A percentile compares a stretch with the other conserved stretches of the same genome.
phyloP scores from a whole-genome alignment of 805 yeast genomes.

The Maudiozyma turicensis region DNA sequence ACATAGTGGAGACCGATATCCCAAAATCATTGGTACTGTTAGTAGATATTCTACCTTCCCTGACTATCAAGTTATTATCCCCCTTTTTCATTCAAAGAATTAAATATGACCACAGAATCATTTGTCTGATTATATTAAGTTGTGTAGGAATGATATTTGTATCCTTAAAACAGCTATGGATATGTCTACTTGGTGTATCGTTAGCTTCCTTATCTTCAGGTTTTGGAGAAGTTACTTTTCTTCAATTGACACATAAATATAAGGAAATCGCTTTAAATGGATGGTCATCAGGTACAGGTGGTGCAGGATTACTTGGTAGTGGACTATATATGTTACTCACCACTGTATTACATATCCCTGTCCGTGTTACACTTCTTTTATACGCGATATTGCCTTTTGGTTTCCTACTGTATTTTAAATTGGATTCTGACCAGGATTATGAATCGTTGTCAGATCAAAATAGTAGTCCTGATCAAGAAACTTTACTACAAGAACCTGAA shows the following conservation, averaged over 20 bases:
- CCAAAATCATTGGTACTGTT: slow-evolving; percentile 82
- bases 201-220: slow-evolving; percentile 83
- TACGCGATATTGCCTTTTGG: slow-evolving; percentile 52
- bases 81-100: slow-evolving; percentile 70
- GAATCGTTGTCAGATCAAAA: neutral
- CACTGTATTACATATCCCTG: slow-evolving; percentile 49
- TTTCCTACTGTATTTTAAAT: slow-evolving; percentile 32
- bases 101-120: slow-evolving; percentile 48
- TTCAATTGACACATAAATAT: slow-evolving; percentile 77
- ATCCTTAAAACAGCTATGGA: slow-evolving; percentile 23
- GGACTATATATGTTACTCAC: slow-evolving; percentile 64
- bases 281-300: slow-evolving; percentile 93
- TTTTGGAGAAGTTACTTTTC: slow-evolving; percentile 79
- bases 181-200: slow-evolving; percentile 51
- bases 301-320: slow-evolving; percentile 84
- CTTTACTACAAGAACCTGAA: neutral
- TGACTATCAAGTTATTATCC: slow-evolving; percentile 56
- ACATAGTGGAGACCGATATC: slow-evolving; percentile 68
- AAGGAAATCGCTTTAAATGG: slow-evolving; percentile 58
- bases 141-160: slow-evolving; percentile 66
- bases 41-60: slow-evolving; percentile 82
- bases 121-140: slow-evolving; percentile 47
- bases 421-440: slow-evolving; percentile 3
- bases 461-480: neutral
- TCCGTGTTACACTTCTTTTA: slow-evolving; percentile 43